Base-by-base conservation (phyloP, 1,284 basidiomycete species). In the Cryptococcus maquisensis region DNA sequence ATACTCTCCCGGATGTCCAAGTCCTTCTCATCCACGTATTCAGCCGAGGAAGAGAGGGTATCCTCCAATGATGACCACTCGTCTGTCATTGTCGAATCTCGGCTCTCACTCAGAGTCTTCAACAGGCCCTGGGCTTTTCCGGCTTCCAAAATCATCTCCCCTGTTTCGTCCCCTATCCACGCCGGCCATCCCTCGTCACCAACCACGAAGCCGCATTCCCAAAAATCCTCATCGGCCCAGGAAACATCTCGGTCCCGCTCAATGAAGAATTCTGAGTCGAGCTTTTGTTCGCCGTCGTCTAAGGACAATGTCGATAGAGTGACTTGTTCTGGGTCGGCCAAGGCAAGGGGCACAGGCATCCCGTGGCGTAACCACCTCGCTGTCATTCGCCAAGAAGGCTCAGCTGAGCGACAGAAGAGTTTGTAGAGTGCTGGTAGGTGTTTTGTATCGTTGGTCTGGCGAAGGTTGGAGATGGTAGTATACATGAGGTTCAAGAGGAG, bases 121-220 rank as follows among this genome's bases (percentile, higher is more conserved):
- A 91, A 77, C 38, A 93, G 77, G 1, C 90, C 90, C 12, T 86
- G 80, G 0, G 87, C 84, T 69, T 92, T 92, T 6, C 90, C 90
- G 0, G 87, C 83, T 28, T 82, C 81, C 15, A 92, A 74, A 1
- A 90, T 74, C 4, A 79, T 76, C 21, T 79, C 79, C 4, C 83
- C 82, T 13, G 85, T 77, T 44, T 82, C 81, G 6, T 49, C 54
- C 3, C 54, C 63, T 13, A 74, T 60, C 55, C 73, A 74, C 13
- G 60, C 60, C 18, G 71, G 64, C 67, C 69, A 68, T 37, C 71
- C 59, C 13, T 76, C 77, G 24, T 79, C 79, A 26, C 83, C 75
- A 49, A 88, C 71, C 2, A 79, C 76, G 69, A 86, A 90, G 0
- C 86, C 87, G 36, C 86, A 83, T 37, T 81, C 78, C 89, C 90